Base-by-base conservation (phyloP, 352 stramenopile species). In the Phytophthora citrophthora region DNA sequence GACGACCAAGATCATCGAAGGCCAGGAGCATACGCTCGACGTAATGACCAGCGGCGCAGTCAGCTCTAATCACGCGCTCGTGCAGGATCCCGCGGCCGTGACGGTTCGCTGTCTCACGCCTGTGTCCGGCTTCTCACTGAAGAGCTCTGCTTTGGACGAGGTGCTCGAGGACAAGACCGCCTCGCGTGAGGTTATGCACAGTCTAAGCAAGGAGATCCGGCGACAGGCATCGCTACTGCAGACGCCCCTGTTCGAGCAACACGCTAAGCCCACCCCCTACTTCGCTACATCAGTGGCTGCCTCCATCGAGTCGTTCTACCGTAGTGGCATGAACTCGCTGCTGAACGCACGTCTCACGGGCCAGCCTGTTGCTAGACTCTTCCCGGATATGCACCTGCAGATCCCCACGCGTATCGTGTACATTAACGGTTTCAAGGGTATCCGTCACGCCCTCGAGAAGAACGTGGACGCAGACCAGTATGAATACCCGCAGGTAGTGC, bases 341-440 rank as follows among this genome's bases (percentile, higher is more conserved):
- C 67, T 98, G 13, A 98, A 98, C 74, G 84, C 89, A 18, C 81
- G 91, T 9, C 70, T 96, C 38, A 95, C 84, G 16, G 86, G 87
- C 3, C 80, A 95, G 63, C 79, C 86, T 16, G 80, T 90, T 16
- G 80, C 77, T 27, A 88, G 77, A 27, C 75, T 97, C 15, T 98
- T 98, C 69, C 93, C 93, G 4, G 96, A 98, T 71, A 98, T 98
- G 93, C 84, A 94, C 63, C 82, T 98, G 68, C 93, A 98, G 76
- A 94, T 98, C 60, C 93, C 93, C 3, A 97, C 87, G 63, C 90
- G 93, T 58, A 79, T 98, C 20, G 70, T 94, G 11, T 98, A 98
- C 72, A 97, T 97, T 64, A 97, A 96, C 68, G 93, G 93, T 49
- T 97, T 98, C 77, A 98, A 98, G 79, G 84, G 86, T 34, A 74